A percentile compares a stretch with the other conserved stretches of the same genome.
These are phyloP conservation scores for Vicia faba DNA, from an alignment of 306 rosid species.

Conservation along the genomic window DNA sequence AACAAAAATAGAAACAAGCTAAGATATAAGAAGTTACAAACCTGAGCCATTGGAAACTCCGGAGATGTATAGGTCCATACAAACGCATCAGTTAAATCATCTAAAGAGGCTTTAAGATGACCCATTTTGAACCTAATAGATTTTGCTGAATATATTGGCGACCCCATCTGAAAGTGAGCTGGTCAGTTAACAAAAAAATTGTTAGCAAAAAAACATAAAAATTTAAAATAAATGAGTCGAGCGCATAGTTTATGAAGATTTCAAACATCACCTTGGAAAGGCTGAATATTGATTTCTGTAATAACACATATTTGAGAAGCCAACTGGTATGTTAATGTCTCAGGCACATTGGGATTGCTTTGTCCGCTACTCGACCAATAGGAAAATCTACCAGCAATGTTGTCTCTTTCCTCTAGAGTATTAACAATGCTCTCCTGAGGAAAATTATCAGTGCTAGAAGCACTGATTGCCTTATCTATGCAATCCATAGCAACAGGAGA, in stretches of 20 bases:
- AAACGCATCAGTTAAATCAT: slow-evolving; percentile 48
- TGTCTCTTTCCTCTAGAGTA: slow-evolving; percentile 59
- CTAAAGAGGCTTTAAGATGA: slow-evolving; percentile 45
- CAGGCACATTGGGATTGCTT: slow-evolving; percentile 64
- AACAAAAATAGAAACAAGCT: slow-evolving; percentile 24
- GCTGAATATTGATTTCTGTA: slow-evolving; percentile 65
- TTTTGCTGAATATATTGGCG: slow-evolving; percentile 78
- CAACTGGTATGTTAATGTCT: slow-evolving; percentile 74
- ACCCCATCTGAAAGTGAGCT: slow-evolving; percentile 73
- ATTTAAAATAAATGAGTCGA: slow-evolving; percentile 10
- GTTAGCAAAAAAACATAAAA: slow-evolving; percentile 28
- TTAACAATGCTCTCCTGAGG: slow-evolving; percentile 77
- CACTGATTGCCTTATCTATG: slow-evolving; percentile 57
- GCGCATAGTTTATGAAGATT: slow-evolving; percentile 29
- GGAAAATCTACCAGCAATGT: slow-evolving; percentile 37
- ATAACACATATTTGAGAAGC: slow-evolving; percentile 65
- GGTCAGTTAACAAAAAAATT: slow-evolving; percentile 34
- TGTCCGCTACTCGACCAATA: slow-evolving; percentile 97
- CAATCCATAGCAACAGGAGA: slow-evolving; percentile 48
- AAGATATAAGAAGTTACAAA: slow-evolving; percentile 34
- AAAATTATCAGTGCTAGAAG: slow-evolving; percentile 91
- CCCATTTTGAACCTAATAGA: slow-evolving; percentile 83
- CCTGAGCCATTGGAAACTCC: slow-evolving; percentile 82
- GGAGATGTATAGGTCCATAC: slow-evolving; percentile 86
- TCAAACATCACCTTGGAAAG: slow-evolving; percentile 67